Base-by-base conservation (phyloP, 495 filamentous ascomycete species). In the Hypomontagnella submonticulosa region DNA sequence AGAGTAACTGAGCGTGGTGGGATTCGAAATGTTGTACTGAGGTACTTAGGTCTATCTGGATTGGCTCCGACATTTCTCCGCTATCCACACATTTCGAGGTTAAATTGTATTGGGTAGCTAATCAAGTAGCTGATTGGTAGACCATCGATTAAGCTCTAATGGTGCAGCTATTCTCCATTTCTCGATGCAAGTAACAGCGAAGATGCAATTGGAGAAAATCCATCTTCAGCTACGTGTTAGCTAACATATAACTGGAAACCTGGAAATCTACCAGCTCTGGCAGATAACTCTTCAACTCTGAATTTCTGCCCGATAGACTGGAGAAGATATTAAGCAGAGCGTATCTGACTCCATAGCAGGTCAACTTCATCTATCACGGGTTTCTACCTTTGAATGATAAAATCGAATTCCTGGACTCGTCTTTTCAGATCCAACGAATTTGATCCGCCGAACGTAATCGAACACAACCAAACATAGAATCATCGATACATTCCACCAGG, bases 161-260 rank as follows among this genome's bases (percentile, higher is more conserved):
- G 23, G 23, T 27, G 23, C 23, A 27, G 23, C 23, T 27, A 40
- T 15, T 32, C 23, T 23, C 20, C 10, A 49, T 16, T 4, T 47
- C 6, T 27, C 6, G 32, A 56, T 44, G 52, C 40, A 44, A 46
- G 53, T 44, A 46, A 46, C 4, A 33, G 18, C 13, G 19, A 41
- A 42, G 32, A 40, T 50, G 44, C 44, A 58, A 49, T 50, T 58
- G 44, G 44, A 58, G 44, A 50, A 46, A 58, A 30, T 37, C 20
- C 23, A 19, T n/a, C n/a, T 41, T 23, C 12, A 49, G 55, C 55
- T 58, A 58, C 55, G 55, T 58, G 43, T 58, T 58, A 58, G 30
- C 3, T 52, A 37, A n/a, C n/a, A 27, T 11, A n/a, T 57, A 46
- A 57, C 32, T 36, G 34, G 46, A 20, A 33, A 49, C 23, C 32